Evolutionary conservation across 129 eudicot genomes (phyloP).

Genomic region (Mikania micrantha): DNA sequence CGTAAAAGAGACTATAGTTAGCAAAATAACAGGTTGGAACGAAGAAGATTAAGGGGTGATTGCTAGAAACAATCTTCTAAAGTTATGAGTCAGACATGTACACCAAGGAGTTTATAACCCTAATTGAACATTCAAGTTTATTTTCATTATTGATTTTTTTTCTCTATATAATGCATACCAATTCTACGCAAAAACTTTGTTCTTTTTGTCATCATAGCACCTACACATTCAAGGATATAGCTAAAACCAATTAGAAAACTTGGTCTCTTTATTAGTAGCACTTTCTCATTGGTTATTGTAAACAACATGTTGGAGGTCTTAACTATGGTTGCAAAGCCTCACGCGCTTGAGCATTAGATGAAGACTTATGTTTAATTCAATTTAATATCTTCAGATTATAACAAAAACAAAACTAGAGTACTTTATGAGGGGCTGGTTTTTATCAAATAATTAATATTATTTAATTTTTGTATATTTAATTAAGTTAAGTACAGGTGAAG

Average conservation of each 20-base stretch:
- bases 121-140: too few relatives aligned
- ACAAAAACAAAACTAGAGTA: not conserved
- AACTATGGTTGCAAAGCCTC: slow-evolving; percentile 4
- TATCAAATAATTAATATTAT: not conserved
- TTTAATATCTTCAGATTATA: not conserved
- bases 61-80: too few relatives aligned
- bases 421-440: not conserved
- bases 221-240: not conserved
- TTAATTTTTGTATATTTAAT: not conserved
- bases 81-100: too few relatives aligned
- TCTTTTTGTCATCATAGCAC: not conserved
- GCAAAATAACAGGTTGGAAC: too few relatives aligned
- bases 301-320: not conserved
- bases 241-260: not conserved
- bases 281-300: too few relatives aligned
- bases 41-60: too few relatives aligned
- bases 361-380: not conserved
- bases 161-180: too few relatives aligned
- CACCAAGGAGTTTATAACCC: too few relatives aligned
- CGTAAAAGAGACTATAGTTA: too few relatives aligned
- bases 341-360: slow-evolving; percentile 1
- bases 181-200: too few relatives aligned
- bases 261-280: not conserved
- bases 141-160: too few relatives aligned
- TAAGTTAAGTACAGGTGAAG: not conserved